Conservation (phyloP, 2,329 filamentous ascomycete genomes). For the Stachybotrys elegans region DNA sequence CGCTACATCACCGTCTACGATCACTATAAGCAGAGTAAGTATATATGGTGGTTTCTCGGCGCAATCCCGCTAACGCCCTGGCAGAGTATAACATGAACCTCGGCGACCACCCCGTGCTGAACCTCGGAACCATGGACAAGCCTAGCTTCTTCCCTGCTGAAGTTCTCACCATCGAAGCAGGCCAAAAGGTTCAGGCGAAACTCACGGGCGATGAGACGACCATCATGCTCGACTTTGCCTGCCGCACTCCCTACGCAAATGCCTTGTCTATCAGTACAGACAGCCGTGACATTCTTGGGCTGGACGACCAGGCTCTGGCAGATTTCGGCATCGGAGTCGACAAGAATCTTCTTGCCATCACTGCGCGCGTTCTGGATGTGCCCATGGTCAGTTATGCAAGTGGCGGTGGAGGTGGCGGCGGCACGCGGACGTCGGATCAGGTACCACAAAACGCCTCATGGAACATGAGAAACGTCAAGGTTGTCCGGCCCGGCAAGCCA, state of each 20-base stretch:
- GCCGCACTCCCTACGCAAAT: slow-evolving; percentile 60
- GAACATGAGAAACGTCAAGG: slow-evolving; percentile 60
- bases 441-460: slow-evolving; percentile 52
- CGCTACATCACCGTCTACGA: slow-evolving; percentile 34
- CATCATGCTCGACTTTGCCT: slow-evolving; percentile 68
- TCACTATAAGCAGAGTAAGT: slow-evolving; percentile 40
- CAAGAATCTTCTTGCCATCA: slow-evolving; percentile 63
- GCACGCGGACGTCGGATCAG: slow-evolving; percentile 18
- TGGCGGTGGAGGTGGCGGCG: slow-evolving; percentile 14
- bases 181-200: slow-evolving; percentile 58
- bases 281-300: slow-evolving; percentile 52
- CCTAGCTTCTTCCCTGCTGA: slow-evolving; percentile 65
- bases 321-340: slow-evolving; percentile 61
- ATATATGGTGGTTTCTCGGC: background rate
- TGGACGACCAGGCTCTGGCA: slow-evolving; percentile 43
- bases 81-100: slow-evolving; percentile 29
- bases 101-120: slow-evolving; percentile 54
- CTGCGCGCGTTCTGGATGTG: slow-evolving; percentile 59
- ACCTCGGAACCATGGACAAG: slow-evolving; percentile 52
- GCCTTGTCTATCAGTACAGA: slow-evolving; percentile 57
- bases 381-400: slow-evolving; percentile 57
- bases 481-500: slow-evolving; percentile 42
- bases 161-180: slow-evolving; percentile 56
- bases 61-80: slow-evolving; percentile 6
- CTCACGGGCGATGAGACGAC: slow-evolving; percentile 57